Evolutionary conservation across 2,329 filamentous ascomycete genomes (phyloP).

Genomic region (Phyllachora maydis): DNA sequence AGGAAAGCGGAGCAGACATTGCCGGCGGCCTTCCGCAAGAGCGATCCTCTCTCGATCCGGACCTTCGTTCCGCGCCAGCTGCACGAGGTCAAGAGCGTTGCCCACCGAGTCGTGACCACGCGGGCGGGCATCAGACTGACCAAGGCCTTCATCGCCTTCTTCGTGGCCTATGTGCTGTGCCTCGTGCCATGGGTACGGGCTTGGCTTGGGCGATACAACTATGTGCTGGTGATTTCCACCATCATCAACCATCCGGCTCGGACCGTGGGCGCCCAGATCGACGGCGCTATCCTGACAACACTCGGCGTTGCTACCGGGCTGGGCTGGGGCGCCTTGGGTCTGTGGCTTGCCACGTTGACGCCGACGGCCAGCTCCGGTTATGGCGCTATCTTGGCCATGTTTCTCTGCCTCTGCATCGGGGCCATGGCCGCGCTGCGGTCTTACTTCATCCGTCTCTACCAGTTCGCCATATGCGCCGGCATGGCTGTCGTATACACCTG

Average conservation of each 20-base stretch:
- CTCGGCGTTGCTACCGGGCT: slow-evolving; percentile 29
- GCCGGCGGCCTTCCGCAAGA: slow-evolving; percentile 22
- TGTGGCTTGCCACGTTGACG: slow-evolving; percentile 31
- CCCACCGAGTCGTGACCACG: slow-evolving; percentile 20
- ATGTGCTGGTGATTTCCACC: slow-evolving; percentile 33
- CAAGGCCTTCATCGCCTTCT: slow-evolving; percentile 34
- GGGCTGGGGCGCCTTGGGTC: slow-evolving; percentile 30
- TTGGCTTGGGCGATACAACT: slow-evolving; percentile 32
- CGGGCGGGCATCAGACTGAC: slow-evolving; percentile 26
- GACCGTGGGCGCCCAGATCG: slow-evolving; percentile 33
- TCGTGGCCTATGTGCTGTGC: slow-evolving; percentile 32
- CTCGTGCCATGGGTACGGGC: slow-evolving; percentile 23
- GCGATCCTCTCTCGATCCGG: slow-evolving; percentile 21
- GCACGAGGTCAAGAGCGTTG: slow-evolving; percentile 19
- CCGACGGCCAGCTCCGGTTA: slow-evolving; percentile 21
- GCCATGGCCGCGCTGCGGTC: slow-evolving; percentile 29
- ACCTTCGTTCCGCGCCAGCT: slow-evolving; percentile 25
- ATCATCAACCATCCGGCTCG: slow-evolving; percentile 36
- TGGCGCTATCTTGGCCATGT: slow-evolving; percentile 32
- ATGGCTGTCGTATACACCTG: slow-evolving; percentile 32
- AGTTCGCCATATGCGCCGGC: slow-evolving; percentile 30
- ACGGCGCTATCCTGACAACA: slow-evolving; percentile 30
- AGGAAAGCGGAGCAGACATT: slow-evolving; percentile 20
- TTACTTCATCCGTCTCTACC: slow-evolving; percentile 33
- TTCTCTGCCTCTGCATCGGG: slow-evolving; percentile 30